Evolutionary conservation across 2,329 filamentous ascomycete species (phyloP), one percentile per base, ranked within the genome.

Genomic region (Monosporascus sp.): DNA sequence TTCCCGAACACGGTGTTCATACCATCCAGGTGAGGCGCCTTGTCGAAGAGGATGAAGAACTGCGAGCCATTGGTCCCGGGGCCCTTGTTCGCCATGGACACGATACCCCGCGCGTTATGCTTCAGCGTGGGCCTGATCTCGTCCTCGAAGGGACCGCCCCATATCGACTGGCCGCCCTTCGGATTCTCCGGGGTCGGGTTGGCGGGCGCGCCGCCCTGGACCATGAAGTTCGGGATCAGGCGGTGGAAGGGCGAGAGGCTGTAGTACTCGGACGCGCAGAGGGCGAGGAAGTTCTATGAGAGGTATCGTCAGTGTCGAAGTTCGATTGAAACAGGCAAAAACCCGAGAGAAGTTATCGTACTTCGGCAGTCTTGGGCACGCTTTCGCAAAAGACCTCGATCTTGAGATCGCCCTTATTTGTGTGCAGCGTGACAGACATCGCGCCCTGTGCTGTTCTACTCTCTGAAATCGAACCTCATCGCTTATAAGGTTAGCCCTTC

Each of bases 381-480:
- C 89, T 87, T 70, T 97, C 91, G 76, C 93, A 97, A 75, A 97
- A 97, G 61, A 99, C 78, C 72, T 97, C 94, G 64, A 97, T 83
- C 75, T 97, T 99, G 69, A 99, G 80, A 72, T 94, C 87, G 68
- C 94, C 94, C 51, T 88, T 81, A 49, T 86, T 89, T 49, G 94
- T 99, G 72, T 97, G 91, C 15, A 99, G 81, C 11, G 84, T 86
- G 58, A 86, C 81, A 14, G 84, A 86, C 84, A 87, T 86, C 60
- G 41, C 65, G 62, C 14, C 11, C 20, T 48, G 8, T 38, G 40
- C 7, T 20, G 26, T 22, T 46, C 24, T 22, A 57, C 38, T 14
- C 45, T 49, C 22, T 18, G 28, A 15, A 45, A n/a, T 40, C 11
- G 24, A 28, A 40, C 48, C 48, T 24, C 40, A n/a, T 38, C 38